Percentiles rank a stretch among this genome's conserved stretches.
Evolutionary conservation across 2,329 filamentous ascomycete genomes (phyloP).

Genomic region (Beauveria pseudobassiana): DNA sequence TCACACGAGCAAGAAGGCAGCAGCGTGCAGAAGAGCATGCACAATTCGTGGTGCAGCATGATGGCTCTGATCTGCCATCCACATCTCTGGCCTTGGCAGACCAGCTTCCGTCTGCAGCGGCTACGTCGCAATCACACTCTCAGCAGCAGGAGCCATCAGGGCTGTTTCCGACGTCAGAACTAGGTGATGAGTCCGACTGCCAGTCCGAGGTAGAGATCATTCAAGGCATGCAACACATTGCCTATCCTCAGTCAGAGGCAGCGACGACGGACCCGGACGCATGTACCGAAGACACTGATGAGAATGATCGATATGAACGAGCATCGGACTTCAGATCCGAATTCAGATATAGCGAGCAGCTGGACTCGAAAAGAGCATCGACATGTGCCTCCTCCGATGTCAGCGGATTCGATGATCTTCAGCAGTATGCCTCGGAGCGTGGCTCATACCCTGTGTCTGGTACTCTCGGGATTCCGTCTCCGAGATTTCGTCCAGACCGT

Average conservation of each 20-base stretch:
- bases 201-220: constrained; percentile 27
- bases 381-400: constrained; percentile 33
- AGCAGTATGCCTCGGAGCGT: constrained; percentile 19
- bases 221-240: constrained; percentile 18
- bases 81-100: neutral
- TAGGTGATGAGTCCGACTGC: constrained; percentile 32
- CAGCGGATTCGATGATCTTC: constrained; percentile 22
- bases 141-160: constrained; percentile 13
- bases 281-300: constrained; percentile 29
- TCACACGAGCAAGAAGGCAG: constrained; percentile 32
- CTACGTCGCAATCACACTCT: neutral
- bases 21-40: constrained; percentile 11
- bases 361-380: constrained; percentile 29
- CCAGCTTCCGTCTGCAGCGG: neutral
- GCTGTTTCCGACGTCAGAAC: constrained; percentile 28
- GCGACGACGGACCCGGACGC: constrained; percentile 28
- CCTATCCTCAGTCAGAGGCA: constrained; percentile 23
- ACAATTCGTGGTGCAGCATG: neutral
- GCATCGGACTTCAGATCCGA: constrained; percentile 22
- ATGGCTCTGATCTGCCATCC: neutral
- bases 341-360: constrained; percentile 21
- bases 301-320: constrained; percentile 23
- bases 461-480: constrained; percentile 40
- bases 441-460: constrained; percentile 29
- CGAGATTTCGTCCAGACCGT: constrained; percentile 35